These are phyloP conservation scores for Hagleromyces aurorensis DNA, from an alignment of 805 yeast genomes.

Conservation along the genomic window DNA sequence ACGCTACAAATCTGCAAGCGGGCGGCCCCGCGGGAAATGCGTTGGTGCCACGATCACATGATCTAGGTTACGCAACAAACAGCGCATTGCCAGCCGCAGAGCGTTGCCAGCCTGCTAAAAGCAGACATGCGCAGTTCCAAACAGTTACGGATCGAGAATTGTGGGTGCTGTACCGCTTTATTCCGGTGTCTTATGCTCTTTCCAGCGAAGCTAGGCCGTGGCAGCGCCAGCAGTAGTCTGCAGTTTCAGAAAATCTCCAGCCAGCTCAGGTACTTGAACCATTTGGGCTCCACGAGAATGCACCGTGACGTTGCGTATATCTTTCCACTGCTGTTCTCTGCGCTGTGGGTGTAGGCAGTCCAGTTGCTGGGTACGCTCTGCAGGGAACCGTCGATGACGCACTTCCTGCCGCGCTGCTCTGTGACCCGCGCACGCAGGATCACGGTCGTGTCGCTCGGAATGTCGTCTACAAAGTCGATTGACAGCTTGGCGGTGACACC, in stretches of 20 bases:
- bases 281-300: constrained; percentile 75
- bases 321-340: constrained; percentile 20
- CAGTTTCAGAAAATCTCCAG: constrained; percentile 33
- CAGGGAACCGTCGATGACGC: constrained; percentile 66
- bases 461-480: constrained; percentile 47
- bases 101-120: constrained; percentile 1
- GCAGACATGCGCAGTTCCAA: background rate
- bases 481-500: constrained; percentile 84
- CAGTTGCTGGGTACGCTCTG: constrained; percentile 24
- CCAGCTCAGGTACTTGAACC: constrained; percentile 71
- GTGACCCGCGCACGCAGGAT: constrained; percentile 59
- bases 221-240: background rate
- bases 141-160: background rate
- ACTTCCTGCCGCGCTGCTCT: constrained; percentile 71
- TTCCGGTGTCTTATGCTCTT: background rate
- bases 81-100: constrained; percentile 2
- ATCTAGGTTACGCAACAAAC: background rate
- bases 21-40: too few relatives aligned
- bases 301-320: constrained; percentile 58
- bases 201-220: constrained; percentile 1
- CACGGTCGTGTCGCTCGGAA: constrained; percentile 51
- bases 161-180: background rate
- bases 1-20: too few relatives aligned
- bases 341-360: constrained; percentile 2
- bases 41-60: background rate